Base-by-base conservation (phyloP, 352 stramenopile species). In the Globisporangium megalacanthum region DNA sequence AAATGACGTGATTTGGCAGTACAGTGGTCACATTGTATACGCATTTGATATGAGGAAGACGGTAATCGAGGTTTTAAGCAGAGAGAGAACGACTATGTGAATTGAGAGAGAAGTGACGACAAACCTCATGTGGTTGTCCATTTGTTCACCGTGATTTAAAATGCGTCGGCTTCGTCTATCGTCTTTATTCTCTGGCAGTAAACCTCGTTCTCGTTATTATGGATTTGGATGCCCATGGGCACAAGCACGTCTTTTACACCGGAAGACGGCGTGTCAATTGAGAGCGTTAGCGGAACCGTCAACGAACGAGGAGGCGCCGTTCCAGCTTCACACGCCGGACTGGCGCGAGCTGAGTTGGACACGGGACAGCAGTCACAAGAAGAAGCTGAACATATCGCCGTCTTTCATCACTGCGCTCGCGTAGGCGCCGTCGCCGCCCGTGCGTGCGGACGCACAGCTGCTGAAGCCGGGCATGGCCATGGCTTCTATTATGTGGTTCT, bases 201-300 rank as follows among this genome's bases (percentile, higher is more conserved):
- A 44, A 91, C 76, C 8, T 67, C 64, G 49, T 72, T 69, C 29
- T 90, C 79, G 60, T 93, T 90, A 71, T 95, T 95, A 25, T 65
- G 68, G 33, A 92, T 64, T 8, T 61, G 61, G 35, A 95, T 63
- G 35, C 81, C 68, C 59, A 92, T 72, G 31, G 62, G 60, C 19
- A 84, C 66, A n/a, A 92, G 37, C 11, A 72, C 50, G 7, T 81
- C 83, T 49, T 92, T 77, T 13, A 89, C 61, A 19, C 77, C 85
- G 66, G 87, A 95, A 25, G 76, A 59, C 19, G 85, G 85, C 22
- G 79, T 86, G 29, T 80, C 59, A 10, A 95, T 64, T 11, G 68
- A 68, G 44, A 93, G 75, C 8, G 72, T 88, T 35, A 95, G 55
- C 0, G 85, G 85, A 4, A 73, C 62, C 62, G 3, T 84, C 68